Evolutionary conservation across 2,329 filamentous ascomycete genomes (phyloP).

Genomic region (Colletotrichum gigasporum): DNA sequence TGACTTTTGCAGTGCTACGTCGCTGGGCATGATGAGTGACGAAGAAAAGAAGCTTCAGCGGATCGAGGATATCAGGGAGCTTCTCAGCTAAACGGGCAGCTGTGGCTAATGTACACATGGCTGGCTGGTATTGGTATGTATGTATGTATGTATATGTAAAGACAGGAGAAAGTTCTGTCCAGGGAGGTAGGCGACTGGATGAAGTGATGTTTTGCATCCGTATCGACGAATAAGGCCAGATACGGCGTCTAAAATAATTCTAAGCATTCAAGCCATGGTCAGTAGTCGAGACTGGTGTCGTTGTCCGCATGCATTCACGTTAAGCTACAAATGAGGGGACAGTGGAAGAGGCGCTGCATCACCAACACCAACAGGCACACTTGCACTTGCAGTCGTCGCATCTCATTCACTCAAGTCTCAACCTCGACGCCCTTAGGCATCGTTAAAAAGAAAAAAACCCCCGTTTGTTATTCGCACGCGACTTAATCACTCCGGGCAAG

Average conservation of each 20-base stretch:
- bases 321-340: too few species aligned
- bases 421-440: too few species aligned
- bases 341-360: too few species aligned
- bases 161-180: too few species aligned
- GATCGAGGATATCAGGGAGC: slow-evolving; percentile 93
- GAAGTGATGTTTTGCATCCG: not conserved
- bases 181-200: too few species aligned
- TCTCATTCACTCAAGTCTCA: not conserved
- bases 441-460: too few species aligned
- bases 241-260: not conserved
- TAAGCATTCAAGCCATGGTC: not conserved
- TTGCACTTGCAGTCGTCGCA: not conserved
- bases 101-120: not conserved
- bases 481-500: too few species aligned
- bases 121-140: not conserved
- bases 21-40: slow-evolving; percentile 92
- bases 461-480: not conserved
- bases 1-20: slow-evolving; percentile 75
- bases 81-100: slow-evolving; percentile 68
- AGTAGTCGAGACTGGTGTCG: too few species aligned
- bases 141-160: slow-evolving; percentile 1
- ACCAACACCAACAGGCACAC: too few species aligned
- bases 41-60: slow-evolving; percentile 91
- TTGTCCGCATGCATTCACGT: too few species aligned
- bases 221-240: not conserved